These are phyloP conservation scores for Begonia peltatifolia DNA, from an alignment of 306 rosid genomes.

Conservation along the genomic window DNA sequence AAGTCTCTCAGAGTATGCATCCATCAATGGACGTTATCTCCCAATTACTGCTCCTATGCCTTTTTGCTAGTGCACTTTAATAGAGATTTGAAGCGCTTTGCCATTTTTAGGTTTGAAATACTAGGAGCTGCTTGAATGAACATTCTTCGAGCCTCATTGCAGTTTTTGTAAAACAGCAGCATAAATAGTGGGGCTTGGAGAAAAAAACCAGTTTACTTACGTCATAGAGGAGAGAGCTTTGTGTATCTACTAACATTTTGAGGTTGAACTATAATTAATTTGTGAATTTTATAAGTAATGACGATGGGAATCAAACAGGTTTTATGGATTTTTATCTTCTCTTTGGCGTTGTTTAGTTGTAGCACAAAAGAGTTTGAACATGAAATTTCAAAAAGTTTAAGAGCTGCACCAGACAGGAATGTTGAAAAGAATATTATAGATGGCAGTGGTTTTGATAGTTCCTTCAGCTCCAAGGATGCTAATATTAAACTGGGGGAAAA, in stretches of 20 bases:
- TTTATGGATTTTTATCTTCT: slow-evolving; percentile 23
- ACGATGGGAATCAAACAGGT: slow-evolving; percentile 14
- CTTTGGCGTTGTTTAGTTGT: slow-evolving; percentile 23
- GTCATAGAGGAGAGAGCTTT: slow-evolving; percentile 12
- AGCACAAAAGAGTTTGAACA: slow-evolving; percentile 39
- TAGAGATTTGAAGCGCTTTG: not conserved
- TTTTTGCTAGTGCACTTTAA: slow-evolving; percentile 2
- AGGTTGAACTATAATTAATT: slow-evolving; percentile 2
- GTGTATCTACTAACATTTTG: slow-evolving; percentile 18
- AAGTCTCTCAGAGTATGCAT: too few species aligned
- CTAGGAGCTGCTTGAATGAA: slow-evolving; percentile 7
- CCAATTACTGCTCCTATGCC: too few species aligned
- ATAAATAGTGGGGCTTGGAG: slow-evolving; percentile 15
- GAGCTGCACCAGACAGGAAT: slow-evolving; percentile 58
- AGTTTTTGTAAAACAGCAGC: slow-evolving; percentile 6
- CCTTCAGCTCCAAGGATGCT: slow-evolving; percentile 27
- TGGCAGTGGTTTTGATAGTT: slow-evolving; percentile 61
- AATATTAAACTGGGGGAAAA: slow-evolving; percentile 30
- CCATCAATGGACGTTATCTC: too few species aligned
- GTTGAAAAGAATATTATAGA: slow-evolving; percentile 60
- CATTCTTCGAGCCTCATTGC: slow-evolving; percentile 4
- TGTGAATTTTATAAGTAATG: slow-evolving; percentile 17
- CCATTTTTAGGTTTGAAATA: not conserved
- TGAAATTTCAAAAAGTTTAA: slow-evolving; percentile 30
- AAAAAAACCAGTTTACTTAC: slow-evolving; percentile 3